Evolutionary conservation across 148 eudicot species (phyloP).

Genomic region (Heliosperma pusillum): DNA sequence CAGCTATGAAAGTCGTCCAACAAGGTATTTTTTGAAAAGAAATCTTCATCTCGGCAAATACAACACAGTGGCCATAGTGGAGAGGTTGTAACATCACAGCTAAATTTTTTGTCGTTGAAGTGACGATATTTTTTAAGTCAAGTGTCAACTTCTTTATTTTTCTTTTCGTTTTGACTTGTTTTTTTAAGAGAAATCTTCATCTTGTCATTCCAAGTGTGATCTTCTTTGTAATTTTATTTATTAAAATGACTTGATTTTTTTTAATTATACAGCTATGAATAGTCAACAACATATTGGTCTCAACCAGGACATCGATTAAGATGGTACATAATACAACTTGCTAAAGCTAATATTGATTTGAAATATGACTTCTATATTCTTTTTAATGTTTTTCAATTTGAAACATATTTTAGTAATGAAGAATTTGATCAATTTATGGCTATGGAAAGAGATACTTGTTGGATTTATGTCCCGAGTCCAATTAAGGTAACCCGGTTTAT

Average conservation of each 20-base stretch:
- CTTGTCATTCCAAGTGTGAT: no score
- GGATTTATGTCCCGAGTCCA: no score
- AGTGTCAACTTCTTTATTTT: no score
- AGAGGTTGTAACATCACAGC: no score
- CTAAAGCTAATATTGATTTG: neutral
- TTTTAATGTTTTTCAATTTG: neutral
- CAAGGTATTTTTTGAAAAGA: neutral
- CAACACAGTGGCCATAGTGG: no score
- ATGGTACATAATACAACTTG: neutral
- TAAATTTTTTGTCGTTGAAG: no score
- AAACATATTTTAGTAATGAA: neutral
- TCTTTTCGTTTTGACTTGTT: neutral
- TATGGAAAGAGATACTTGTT: neutral
- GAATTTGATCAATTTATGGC: neutral
- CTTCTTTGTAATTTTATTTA: no score
- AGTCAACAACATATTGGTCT: neutral
- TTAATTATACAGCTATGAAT: neutral
- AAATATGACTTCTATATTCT: neutral
- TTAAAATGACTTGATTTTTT: no score
- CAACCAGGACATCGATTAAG: neutral
- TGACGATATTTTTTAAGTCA: no score
- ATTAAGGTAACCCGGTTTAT: no score
- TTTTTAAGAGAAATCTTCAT: no score
- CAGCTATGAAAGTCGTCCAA: neutral
- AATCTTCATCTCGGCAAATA: no score